Conservation (phyloP, 768 basidiomycete genomes). For the Solioccasus polychromus region DNA sequence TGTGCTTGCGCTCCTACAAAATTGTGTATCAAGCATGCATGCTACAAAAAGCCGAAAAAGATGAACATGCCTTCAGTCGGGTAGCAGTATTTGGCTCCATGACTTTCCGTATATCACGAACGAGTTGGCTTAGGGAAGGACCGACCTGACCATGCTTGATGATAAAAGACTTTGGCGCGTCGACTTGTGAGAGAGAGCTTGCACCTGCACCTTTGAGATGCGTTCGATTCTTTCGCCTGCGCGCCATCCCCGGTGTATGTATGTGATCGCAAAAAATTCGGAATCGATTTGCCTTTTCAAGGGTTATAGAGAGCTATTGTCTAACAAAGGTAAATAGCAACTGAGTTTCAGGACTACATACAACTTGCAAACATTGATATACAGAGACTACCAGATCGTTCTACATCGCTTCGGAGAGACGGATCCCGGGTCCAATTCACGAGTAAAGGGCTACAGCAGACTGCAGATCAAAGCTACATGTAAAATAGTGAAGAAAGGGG, state of each 20-base stretch:
- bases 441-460: slow-evolving; percentile 29
- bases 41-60: not conserved
- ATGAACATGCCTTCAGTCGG: slow-evolving; percentile 61
- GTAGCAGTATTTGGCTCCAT: slow-evolving; percentile 99
- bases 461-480: slow-evolving; percentile 29
- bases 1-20: slow-evolving; percentile 80
- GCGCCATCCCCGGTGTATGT: slow-evolving; percentile 49
- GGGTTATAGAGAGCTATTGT: slow-evolving; percentile 6
- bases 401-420: slow-evolving; percentile 10
- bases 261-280: slow-evolving; percentile 7
- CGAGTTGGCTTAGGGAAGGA: slow-evolving; percentile 79
- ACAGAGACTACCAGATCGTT: slow-evolving; percentile 7
- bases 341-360: not conserved
- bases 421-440: slow-evolving; percentile 5
- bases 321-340: not conserved
- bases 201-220: slow-evolving; percentile 63
- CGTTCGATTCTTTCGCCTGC: slow-evolving; percentile 75
- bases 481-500: too few species aligned
- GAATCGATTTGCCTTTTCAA: slow-evolving; percentile 22
- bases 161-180: slow-evolving; percentile 86
- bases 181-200: slow-evolving; percentile 32
- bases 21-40: slow-evolving; percentile 10
- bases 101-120: slow-evolving; percentile 89
- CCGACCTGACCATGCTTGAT: slow-evolving; percentile 96
- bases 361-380: slow-evolving; percentile 11